Evolutionary conservation across 345 rosid genomes (phyloP).

Genomic region (Punica granatum): DNA sequence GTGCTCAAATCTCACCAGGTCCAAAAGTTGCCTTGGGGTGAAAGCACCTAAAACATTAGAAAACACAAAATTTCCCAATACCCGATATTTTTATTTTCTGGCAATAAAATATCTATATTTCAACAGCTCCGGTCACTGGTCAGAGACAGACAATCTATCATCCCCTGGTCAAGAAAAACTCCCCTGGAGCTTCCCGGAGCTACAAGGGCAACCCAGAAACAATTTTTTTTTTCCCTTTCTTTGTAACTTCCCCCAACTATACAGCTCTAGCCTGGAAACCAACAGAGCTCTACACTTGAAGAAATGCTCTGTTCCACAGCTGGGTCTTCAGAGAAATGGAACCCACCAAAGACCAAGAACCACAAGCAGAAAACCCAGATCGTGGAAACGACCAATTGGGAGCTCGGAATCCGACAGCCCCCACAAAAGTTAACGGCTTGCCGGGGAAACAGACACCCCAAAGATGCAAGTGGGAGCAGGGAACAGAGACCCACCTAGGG

Average conservation of each 20-base stretch:
- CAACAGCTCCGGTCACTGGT: not conserved
- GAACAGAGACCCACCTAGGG: not conserved
- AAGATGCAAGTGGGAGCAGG: not conserved
- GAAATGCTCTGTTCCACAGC: too few relatives aligned
- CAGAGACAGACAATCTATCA: not conserved
- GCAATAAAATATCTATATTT: not conserved
- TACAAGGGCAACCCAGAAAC: not conserved
- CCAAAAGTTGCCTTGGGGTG: not conserved
- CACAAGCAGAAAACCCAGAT: not conserved
- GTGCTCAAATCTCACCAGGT: too few relatives aligned
- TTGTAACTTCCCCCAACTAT: not conserved
- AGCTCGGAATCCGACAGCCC: not conserved
- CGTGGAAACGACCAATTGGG: not conserved
- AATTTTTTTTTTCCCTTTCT: not conserved
- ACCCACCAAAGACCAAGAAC: not conserved
- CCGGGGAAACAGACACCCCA: not conserved
- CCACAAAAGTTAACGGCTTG: not conserved
- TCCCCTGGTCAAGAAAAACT: not conserved
- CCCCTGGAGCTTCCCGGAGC: not conserved
- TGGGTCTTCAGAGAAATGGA: not conserved
- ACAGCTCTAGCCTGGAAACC: not conserved
- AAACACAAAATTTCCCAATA: not conserved
- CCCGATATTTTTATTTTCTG: not conserved
- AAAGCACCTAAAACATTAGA: not conserved
- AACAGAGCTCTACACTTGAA: not conserved